Conservation (phyloP, 139 green algal genomes). For the Haematococcus lacustris region DNA sequence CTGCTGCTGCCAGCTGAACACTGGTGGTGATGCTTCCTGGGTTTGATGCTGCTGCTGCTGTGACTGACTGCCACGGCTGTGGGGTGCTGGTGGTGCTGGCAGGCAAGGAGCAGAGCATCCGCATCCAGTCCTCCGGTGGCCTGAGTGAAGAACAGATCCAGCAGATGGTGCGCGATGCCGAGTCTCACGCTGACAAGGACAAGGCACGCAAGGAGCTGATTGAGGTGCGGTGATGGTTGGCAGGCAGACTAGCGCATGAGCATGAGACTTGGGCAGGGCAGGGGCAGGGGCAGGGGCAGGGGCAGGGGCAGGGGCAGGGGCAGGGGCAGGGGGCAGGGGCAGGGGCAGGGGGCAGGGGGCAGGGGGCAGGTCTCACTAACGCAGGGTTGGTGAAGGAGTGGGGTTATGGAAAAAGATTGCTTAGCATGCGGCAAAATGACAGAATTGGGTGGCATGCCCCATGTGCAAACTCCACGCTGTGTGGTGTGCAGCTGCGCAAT, state of each 20-base stretch:
- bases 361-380: too few species aligned
- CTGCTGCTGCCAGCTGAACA: too few species aligned
- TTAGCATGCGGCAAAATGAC: too few species aligned
- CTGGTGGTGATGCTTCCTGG: too few species aligned
- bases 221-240: constrained; percentile 46
- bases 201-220: constrained; percentile 91
- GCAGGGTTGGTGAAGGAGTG: not conserved
- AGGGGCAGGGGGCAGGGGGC: too few species aligned
- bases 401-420: not conserved
- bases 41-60: too few species aligned
- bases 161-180: constrained; percentile 85
- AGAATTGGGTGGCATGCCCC: not conserved
- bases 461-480: not conserved
- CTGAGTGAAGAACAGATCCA: constrained; percentile 90
- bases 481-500: constrained; percentile 59
- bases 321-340: too few species aligned
- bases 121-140: constrained; percentile 75
- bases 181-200: constrained; percentile 76
- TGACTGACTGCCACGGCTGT: not conserved
- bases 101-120: constrained; percentile 93
- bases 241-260: not conserved
- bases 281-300: too few species aligned
- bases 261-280: not conserved
- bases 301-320: too few species aligned
- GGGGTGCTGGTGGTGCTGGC: constrained; percentile 15